Base-by-base conservation (phyloP, 768 basidiomycete genomes). In the Lactarius pseudohatsudake region DNA sequence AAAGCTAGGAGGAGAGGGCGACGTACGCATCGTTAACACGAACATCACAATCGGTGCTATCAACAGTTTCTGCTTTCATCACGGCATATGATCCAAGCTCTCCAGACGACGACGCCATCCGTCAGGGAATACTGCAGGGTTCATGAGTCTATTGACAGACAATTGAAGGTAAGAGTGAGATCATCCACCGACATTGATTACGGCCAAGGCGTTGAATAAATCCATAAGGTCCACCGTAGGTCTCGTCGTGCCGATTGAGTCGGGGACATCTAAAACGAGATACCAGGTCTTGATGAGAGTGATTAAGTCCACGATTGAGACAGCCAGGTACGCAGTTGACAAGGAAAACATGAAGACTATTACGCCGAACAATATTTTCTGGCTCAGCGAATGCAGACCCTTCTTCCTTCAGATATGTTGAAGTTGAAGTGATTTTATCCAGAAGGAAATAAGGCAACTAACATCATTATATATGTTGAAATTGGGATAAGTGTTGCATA, bases 81-180 rank as follows among this genome's bases (percentile, higher is more conserved):
- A 7, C 57, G 57, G 34, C 36, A 58, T 34, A 58, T n/a, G 20
- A 40, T 15, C 57, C 57, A 58, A 22, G 57, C 57, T 1, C 57
- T 6, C 57, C 57, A 58, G 11, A 58, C n/a, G 38, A 58, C 57
- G n/a, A 58, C 57, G n/a, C 20, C 57, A 58, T 58, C 57, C 34
- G 34, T 58, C n/a, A 58, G 13, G 22, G 15, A 8, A 16, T 38
- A 58, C 57, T 58, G 26, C 18, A 8, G n/a, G n/a, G n/a, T n/a
- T n/a, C n/a, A n/a, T n/a, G n/a, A n/a, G n/a, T n/a, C n/a, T n/a
- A n/a, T n/a, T n/a, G n/a, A n/a, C n/a, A n/a, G n/a, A n/a, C n/a
- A n/a, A n/a, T n/a, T n/a, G n/a, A n/a, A n/a, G n/a, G n/a, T n/a
- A n/a, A 34, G 22, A 40, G 13, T 20, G 22, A 34, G 2, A 6